These are phyloP conservation scores for Paraleonurus japonicus DNA, from an alignment of 257 asterid genomes.

Conservation along the genomic window DNA sequence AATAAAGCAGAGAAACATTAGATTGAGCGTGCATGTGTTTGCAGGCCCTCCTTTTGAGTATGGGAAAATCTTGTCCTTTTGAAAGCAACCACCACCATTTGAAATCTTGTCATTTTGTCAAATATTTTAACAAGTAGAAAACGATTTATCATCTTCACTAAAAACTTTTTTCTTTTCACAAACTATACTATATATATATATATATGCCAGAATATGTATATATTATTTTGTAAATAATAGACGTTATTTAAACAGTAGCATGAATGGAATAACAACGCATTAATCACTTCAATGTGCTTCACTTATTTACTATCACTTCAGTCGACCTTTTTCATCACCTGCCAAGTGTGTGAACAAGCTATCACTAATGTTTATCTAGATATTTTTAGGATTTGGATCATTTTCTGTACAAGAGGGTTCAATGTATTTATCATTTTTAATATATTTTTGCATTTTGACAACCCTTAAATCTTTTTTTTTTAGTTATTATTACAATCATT, in stretches of 20 bases:
- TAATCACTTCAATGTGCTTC: background rate
- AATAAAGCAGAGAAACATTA: background rate
- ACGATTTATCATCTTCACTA: background rate
- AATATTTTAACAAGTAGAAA: background rate
- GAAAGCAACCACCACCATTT: background rate
- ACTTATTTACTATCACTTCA: background rate
- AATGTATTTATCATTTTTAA: too few species aligned
- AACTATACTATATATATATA: too few species aligned
- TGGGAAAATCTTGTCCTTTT: background rate
- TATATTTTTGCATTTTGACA: too few species aligned
- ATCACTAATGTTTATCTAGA: background rate
- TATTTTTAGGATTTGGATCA: background rate
- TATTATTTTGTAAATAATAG: too few species aligned
- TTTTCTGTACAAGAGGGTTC: too few species aligned
- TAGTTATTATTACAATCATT: too few species aligned
- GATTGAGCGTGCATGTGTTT: background rate
- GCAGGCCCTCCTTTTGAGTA: background rate
- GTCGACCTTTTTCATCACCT: background rate
- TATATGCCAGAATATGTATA: too few species aligned
- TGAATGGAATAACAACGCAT: background rate
- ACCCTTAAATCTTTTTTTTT: too few species aligned
- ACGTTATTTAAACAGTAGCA: background rate
- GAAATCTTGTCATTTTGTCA: background rate
- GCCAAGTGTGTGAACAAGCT: constrained; percentile 5
- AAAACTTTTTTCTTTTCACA: background rate